Conservation (phyloP, 768 basidiomycete species). For the Mycena leptocephala region DNA sequence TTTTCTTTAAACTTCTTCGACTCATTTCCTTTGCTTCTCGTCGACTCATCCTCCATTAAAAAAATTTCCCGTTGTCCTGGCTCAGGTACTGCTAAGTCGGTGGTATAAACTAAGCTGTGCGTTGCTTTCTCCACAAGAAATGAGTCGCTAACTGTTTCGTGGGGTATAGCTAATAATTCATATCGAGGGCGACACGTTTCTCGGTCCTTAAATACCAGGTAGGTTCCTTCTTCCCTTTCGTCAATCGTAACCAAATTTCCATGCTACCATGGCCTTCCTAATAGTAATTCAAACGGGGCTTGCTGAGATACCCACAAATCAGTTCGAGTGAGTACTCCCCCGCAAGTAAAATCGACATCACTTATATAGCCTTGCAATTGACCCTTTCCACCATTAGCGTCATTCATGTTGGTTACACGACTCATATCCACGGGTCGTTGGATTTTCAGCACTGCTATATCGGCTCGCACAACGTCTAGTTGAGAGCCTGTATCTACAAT, state of each 20-base stretch:
- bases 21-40: too few relatives aligned
- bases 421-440: too few relatives aligned
- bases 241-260: not conserved
- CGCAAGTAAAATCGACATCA: not conserved
- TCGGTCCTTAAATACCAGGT: not conserved
- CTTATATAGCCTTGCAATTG: not conserved
- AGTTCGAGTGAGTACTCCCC: not conserved
- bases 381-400: not conserved
- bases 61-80: too few relatives aligned
- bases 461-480: too few relatives aligned
- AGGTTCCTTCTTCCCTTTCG: not conserved
- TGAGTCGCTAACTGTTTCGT: not conserved
- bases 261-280: not conserved
- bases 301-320: not conserved
- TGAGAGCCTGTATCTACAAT: not conserved
- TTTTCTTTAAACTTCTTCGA: too few relatives aligned
- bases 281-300: not conserved
- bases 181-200: not conserved
- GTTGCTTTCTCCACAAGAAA: not conserved
- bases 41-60: too few relatives aligned
- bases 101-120: too few relatives aligned
- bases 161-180: not conserved
- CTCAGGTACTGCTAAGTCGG: too few relatives aligned
- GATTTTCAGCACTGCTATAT: not conserved
- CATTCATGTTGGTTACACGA: too few relatives aligned